Evolutionary conservation across 2,329 filamentous ascomycete species (phyloP).

Genomic region (Paramyrothecium roridum): DNA sequence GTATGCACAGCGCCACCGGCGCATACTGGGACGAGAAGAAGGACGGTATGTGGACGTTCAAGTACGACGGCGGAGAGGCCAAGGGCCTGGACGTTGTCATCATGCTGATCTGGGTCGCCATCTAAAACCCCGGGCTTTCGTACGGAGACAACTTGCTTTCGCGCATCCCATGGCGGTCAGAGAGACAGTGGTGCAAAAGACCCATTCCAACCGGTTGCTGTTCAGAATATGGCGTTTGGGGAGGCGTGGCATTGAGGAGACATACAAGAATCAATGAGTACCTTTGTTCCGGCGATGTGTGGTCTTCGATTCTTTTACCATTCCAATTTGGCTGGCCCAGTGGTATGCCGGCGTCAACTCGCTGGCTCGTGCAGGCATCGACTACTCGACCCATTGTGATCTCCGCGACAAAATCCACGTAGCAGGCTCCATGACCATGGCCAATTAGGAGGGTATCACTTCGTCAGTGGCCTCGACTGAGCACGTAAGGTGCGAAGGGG

Average conservation of each 20-base stretch:
- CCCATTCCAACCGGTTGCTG: conserved; percentile 10
- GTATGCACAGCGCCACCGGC: conserved; percentile 84
- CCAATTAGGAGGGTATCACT: no score
- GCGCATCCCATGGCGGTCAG: no score
- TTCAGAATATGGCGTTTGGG: conserved; percentile 22
- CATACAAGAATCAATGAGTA: not conserved
- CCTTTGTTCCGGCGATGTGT: not conserved
- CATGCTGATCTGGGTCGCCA: conserved; percentile 75
- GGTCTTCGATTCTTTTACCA: no score
- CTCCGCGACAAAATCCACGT: no score
- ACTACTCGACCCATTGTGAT: no score
- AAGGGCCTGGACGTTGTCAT: conserved; percentile 69
- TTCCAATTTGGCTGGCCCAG: no score
- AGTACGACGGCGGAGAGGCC: conserved; percentile 68
- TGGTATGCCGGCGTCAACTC: no score
- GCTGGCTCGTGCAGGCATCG: no score
- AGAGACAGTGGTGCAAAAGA: no score
- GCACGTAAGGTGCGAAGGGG: no score
- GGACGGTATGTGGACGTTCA: conserved; percentile 87
- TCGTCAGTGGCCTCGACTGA: no score
- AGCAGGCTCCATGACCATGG: no score
- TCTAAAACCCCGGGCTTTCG: conserved; percentile 31
- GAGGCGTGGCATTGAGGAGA: conserved; percentile 18
- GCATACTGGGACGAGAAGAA: conserved; percentile 91
- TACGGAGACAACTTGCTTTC: not conserved